Percentiles rank a stretch among this genome's conserved stretches.
These are phyloP conservation scores for Violaceomyces palustris DNA, from an alignment of 1,284 basidiomycete genomes.

Conservation along the genomic window DNA sequence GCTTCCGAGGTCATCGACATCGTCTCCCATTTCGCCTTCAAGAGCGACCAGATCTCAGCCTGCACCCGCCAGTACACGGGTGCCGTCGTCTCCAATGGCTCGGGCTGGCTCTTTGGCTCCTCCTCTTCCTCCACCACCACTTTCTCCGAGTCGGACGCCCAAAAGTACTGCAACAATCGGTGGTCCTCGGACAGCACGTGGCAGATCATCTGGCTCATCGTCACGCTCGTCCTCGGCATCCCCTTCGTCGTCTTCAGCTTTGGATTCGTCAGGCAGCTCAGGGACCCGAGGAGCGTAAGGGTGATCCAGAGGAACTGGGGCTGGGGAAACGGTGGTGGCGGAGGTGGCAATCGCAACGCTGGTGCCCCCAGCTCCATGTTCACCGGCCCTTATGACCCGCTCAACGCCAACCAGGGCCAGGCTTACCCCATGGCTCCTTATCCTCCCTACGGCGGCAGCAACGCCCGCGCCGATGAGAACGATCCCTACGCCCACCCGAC, in stretches of 20 bases:
- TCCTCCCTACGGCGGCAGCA: no score
- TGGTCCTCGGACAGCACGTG: slow-evolving; percentile 30
- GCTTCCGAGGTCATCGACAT: slow-evolving; percentile 35
- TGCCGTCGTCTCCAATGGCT: slow-evolving; percentile 1
- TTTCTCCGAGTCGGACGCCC: slow-evolving; percentile 20
- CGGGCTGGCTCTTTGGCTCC: slow-evolving; percentile 10
- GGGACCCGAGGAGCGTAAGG: slow-evolving; percentile 27
- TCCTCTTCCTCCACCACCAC: slow-evolving; percentile 4
- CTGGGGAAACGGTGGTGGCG: slow-evolving; percentile 17
- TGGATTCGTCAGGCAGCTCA: slow-evolving; percentile 33
- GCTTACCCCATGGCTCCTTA: slow-evolving; percentile 8
- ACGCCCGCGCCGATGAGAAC: no score
- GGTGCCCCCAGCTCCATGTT: slow-evolving; percentile 22
- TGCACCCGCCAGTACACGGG: slow-evolving; percentile 35
- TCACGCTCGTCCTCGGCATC: slow-evolving; percentile 25
- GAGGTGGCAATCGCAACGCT: slow-evolving; percentile 9
- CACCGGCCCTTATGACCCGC: slow-evolving; percentile 21
- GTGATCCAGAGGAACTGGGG: slow-evolving; percentile 8
- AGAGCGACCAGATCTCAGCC: slow-evolving; percentile 24
- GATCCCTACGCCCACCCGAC: slow-evolving; percentile 19
- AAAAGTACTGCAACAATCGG: slow-evolving; percentile 19
- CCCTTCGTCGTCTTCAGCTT: slow-evolving; percentile 41
- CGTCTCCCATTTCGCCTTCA: slow-evolving; percentile 28
- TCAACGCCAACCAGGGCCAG: no score
- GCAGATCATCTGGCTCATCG: slow-evolving; percentile 38